Conservation (phyloP, 2,329 filamentous ascomycete genomes). For the Sordariomycetes sp. region DNA sequence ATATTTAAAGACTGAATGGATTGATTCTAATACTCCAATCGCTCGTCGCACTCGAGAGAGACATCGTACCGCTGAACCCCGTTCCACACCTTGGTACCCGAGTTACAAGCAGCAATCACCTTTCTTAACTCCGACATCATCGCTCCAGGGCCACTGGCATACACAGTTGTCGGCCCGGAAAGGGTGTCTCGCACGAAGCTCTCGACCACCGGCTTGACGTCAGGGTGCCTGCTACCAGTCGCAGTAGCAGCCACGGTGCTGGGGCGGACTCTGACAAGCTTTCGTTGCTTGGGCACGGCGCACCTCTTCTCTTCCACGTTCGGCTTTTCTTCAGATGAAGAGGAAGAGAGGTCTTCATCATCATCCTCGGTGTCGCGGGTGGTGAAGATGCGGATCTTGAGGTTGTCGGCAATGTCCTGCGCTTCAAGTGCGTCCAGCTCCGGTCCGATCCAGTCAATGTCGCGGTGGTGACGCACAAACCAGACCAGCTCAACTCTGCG, state of each 20-base stretch:
- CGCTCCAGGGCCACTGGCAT: constrained; percentile 49
- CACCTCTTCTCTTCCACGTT: constrained; percentile 2
- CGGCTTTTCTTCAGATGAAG: background rate
- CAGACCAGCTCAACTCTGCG: constrained; percentile 52
- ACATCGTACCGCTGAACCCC: constrained; percentile 49
- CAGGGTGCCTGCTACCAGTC: constrained; percentile 27
- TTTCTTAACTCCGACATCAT: constrained; percentile 48
- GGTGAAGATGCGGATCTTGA: constrained; percentile 50
- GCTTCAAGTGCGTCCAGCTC: constrained; percentile 43
- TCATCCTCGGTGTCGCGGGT: constrained; percentile 34
- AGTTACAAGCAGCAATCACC: constrained; percentile 44
- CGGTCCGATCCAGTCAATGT: constrained; percentile 48
- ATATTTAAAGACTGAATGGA: too few species aligned
- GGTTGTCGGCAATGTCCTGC: constrained; percentile 21
- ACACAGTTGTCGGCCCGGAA: constrained; percentile 41
- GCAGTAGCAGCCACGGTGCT: constrained; percentile 13
- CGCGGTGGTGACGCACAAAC: constrained; percentile 45
- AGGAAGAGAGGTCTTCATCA: background rate
- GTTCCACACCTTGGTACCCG: constrained; percentile 43
- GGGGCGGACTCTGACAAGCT: constrained; percentile 10
- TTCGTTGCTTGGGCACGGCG: constrained; percentile 1
- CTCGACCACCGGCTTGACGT: constrained; percentile 34
- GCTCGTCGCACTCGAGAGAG: constrained; percentile 48
- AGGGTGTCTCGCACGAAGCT: constrained; percentile 38
- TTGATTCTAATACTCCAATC: constrained; percentile 48